Base-by-base conservation (phyloP, 2,329 filamentous ascomycete species). In the Thelonectria discophora region DNA sequence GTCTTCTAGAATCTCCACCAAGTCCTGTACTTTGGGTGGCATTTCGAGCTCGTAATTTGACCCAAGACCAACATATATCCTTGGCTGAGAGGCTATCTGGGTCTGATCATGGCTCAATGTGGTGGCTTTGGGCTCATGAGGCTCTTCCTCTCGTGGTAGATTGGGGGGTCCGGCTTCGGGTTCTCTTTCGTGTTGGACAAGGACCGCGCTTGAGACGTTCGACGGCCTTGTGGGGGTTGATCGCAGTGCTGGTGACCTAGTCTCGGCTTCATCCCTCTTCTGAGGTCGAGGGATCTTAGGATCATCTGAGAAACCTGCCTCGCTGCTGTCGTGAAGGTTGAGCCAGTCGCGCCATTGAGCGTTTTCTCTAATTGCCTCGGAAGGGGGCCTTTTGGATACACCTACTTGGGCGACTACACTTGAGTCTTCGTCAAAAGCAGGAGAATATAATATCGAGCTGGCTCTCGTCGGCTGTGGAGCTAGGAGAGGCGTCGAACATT, bases 401-500 rank as follows among this genome's bases (percentile, higher is more conserved):
- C 68, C 71, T 24, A 62, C 40, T 18, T 65, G 60, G n/a, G 58
- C 67, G 27, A 53, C 30, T 1, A 39, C 53, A 40, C 70, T 73
- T 11, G 47, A 40, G 30, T 52, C 32, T 7, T 65, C 64, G 15
- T 68, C 46, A 3, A 40, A 10, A 8, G 55, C 56, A 12, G 68
- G 64, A 18, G 68, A 67, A 8, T 48, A 39, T 15, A 60, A 43
- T 30, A 62, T 55, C 20, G 70, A 46, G 30, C 20, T 11, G 55
- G 53, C n/a, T 30, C 67, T 60, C 10, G 60, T 56, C 10, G 73
- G 73, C 21, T 65, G 70, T 30, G 74, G n/a, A n/a, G 74, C 13
- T 76, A 74, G 65, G 9, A 64, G 46, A 30, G 54, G 39, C 10
- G 65, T 62, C 5, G 57, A 61, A 9, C 68, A 66, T 5, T 46